Conservation (phyloP, 352 stramenopile genomes). For the Poterioochromonas sp. region DNA sequence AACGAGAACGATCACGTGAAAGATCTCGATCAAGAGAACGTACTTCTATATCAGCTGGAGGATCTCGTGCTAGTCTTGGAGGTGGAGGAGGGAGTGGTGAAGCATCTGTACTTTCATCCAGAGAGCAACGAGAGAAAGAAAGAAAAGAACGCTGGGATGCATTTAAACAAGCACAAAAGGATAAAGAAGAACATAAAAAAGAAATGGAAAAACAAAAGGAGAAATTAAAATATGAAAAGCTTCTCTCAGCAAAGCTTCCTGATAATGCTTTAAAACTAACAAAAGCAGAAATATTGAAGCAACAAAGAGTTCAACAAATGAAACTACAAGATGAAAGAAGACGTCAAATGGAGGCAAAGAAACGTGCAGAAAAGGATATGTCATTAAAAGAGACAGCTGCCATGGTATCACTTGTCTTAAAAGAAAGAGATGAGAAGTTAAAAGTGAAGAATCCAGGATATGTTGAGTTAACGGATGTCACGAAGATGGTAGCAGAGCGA, state of each 20-base stretch:
- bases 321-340: background rate
- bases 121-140: background rate
- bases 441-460: background rate
- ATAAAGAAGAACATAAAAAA: background rate
- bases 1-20: too few relatives aligned
- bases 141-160: background rate
- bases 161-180: background rate
- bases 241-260: background rate
- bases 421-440: slow-evolving; percentile 13
- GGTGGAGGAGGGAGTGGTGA: background rate
- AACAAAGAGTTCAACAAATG: background rate
- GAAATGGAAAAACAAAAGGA: background rate
- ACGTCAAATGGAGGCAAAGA: background rate
- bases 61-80: background rate
- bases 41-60: background rate
- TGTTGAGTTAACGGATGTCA: background rate
- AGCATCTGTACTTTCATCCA: background rate
- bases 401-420: background rate
- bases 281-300: background rate
- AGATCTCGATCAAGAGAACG: background rate
- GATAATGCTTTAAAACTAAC: background rate
- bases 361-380: background rate
- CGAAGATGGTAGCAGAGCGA: background rate
- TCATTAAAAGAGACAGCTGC: background rate
- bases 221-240: background rate